phyloP scores from a whole-genome alignment of 2,329 filamentous ascomycete species.

The Phaeoacremonium minimum region DNA sequence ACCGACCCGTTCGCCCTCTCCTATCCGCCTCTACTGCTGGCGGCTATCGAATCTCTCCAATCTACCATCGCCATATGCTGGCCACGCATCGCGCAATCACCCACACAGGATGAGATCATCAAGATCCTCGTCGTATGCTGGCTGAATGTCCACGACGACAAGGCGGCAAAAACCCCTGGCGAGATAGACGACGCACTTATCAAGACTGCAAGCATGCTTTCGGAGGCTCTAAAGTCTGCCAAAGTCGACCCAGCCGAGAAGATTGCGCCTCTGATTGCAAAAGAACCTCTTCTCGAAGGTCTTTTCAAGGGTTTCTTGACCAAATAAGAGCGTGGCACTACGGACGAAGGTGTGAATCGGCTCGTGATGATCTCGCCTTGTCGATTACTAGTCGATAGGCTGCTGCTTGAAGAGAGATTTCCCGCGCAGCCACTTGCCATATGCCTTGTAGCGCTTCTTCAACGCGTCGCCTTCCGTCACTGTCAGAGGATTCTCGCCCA shows the following conservation, averaged over 20 bases:
- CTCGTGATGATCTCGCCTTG: no score
- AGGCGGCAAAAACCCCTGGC: slow-evolving; percentile 9
- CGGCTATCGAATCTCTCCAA: slow-evolving; percentile 50
- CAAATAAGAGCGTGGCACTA: no score
- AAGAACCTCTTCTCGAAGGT: slow-evolving; percentile 25
- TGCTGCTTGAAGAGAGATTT: slow-evolving; percentile 97
- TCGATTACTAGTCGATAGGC: slow-evolving; percentile 48
- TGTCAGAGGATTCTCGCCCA: slow-evolving; percentile 79
- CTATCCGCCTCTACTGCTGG: slow-evolving; percentile 46
- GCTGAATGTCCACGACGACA: slow-evolving; percentile 46
- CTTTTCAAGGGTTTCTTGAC: slow-evolving; percentile 21
- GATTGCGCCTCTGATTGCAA: slow-evolving; percentile 26
- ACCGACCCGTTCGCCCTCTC: slow-evolving; percentile 63
- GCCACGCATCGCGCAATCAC: slow-evolving; percentile 54
- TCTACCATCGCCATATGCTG: slow-evolving; percentile 60
- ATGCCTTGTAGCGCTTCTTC: slow-evolving; percentile 96
- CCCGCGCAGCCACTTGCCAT: slow-evolving; percentile 88
- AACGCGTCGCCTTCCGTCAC: slow-evolving; percentile 80
- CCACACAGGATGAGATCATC: slow-evolving; percentile 61
- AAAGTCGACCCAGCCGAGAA: slow-evolving; percentile 19
- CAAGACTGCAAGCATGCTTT: slow-evolving; percentile 26
- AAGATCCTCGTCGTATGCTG: slow-evolving; percentile 59
- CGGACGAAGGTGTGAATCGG: no score
- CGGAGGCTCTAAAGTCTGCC: slow-evolving; percentile 22
- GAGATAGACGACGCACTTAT: slow-evolving; percentile 27